Conservation (phyloP, 345 rosid genomes). For the Angophora floribunda region DNA sequence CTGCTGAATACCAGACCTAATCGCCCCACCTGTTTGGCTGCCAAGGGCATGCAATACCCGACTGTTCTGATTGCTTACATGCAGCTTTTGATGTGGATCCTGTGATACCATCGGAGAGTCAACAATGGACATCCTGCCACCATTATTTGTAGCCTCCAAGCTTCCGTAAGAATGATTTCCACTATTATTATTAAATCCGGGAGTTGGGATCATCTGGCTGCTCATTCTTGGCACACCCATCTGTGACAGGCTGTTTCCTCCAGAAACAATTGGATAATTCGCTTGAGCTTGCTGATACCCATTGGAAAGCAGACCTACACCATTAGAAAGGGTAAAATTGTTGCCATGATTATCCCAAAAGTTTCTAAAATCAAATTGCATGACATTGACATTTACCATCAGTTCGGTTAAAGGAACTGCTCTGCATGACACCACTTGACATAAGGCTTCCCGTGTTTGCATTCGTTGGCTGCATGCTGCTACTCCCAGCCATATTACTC, state of each 20-base stretch:
- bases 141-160: conserved; percentile 54
- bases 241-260: conserved; percentile 61
- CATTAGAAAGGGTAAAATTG: not conserved
- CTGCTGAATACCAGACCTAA: conserved; percentile 64
- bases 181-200: conserved; percentile 51
- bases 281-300: conserved; percentile 60
- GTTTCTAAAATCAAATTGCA: not conserved
- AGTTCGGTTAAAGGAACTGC: conserved; percentile 32
- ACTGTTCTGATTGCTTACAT: conserved; percentile 49
- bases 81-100: conserved; percentile 64
- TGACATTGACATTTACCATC: conserved; percentile 28
- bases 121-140: conserved; percentile 54
- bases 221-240: conserved; percentile 51
- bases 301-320: conserved; percentile 56
- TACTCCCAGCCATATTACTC: conserved; percentile 37
- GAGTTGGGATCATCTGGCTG: conserved; percentile 93
- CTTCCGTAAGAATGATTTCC: conserved; percentile 49
- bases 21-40: conserved; percentile 51
- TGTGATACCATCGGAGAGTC: conserved; percentile 51
- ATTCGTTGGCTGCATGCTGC: conserved; percentile 32
- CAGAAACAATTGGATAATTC: conserved; percentile 54
- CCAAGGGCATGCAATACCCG: conserved; percentile 64
- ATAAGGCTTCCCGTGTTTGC: conserved; percentile 39
- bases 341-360: not conserved
- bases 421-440: conserved; percentile 41